Percentiles rank a stretch among this genome's conserved stretches.
Conservation (phyloP, 164 flowering plant species). For the Berberis vulgaris region DNA sequence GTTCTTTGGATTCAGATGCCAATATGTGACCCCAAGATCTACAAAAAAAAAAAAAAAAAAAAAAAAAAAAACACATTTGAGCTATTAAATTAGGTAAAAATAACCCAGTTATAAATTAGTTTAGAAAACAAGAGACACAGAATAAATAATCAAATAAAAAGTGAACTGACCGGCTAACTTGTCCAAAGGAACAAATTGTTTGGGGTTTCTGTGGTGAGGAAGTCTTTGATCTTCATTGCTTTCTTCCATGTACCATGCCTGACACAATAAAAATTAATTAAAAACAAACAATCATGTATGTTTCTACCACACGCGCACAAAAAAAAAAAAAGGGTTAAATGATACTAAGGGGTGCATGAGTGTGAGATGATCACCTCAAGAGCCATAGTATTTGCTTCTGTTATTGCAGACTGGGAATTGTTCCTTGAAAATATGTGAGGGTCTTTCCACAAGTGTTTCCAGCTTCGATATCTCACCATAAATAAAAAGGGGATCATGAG, state of each 20-base stretch:
- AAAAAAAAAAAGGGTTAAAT: neutral
- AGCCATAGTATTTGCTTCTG: neutral
- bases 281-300: neutral
- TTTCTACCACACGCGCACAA: neutral
- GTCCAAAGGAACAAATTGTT: conserved; percentile 41
- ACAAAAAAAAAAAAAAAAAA: conserved; percentile 10
- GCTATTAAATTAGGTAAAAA: too few species aligned
- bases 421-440: neutral
- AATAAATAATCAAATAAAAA: neutral
- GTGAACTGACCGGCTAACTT: conserved; percentile 42
- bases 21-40: conserved; percentile 64
- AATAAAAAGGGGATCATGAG: neutral
- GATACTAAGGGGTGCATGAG: neutral
- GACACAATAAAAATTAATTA: neutral
- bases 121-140: neutral
- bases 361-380: conserved; percentile 2
- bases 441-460: too few species aligned
- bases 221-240: conserved; percentile 61
- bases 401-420: neutral
- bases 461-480: too few species aligned
- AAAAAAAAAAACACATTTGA: too few species aligned
- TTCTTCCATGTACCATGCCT: conserved; percentile 93
- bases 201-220: conserved; percentile 63
- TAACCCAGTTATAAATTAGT: neutral
- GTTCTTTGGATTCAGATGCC: conserved; percentile 54